phyloP scores from a whole-genome alignment of 257 asterid species.

The Ilex asprella region DNA sequence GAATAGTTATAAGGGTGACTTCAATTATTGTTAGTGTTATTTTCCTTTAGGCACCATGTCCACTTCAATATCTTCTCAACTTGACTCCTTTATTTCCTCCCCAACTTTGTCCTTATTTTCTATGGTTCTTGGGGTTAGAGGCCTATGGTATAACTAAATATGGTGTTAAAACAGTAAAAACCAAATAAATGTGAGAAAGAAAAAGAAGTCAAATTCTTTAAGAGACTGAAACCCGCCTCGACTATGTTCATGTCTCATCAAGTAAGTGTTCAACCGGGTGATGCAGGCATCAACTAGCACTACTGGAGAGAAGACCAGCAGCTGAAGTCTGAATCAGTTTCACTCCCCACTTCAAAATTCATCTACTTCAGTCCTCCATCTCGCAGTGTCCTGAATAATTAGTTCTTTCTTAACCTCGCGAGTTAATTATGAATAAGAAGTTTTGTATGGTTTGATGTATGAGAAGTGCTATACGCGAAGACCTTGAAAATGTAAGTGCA shows the following conservation, averaged over 20 bases:
- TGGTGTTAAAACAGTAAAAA: not conserved
- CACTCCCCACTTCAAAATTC: not conserved
- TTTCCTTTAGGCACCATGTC: too few species aligned
- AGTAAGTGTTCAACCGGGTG: not conserved
- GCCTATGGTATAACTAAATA: not conserved
- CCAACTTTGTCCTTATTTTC: too few species aligned
- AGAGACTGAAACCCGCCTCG: not conserved
- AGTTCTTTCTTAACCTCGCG: not conserved
- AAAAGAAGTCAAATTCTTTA: not conserved
- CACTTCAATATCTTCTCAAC: too few species aligned
- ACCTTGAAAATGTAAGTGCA: not conserved
- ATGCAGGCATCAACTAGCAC: conserved; percentile 34
- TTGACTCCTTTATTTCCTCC: too few species aligned
- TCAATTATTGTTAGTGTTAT: too few species aligned
- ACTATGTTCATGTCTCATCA: not conserved
- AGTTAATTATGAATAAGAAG: conserved; percentile 23
- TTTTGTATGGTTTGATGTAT: conserved; percentile 10
- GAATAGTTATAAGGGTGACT: too few species aligned
- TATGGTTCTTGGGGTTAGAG: too few species aligned
- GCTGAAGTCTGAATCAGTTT: conserved; percentile 8
- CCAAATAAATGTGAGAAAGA: not conserved
- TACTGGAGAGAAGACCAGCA: conserved; percentile 32
- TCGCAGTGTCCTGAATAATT: not conserved
- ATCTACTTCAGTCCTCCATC: not conserved
- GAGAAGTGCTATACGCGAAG: conserved; percentile 4